Percentiles rank a stretch among this genome's conserved stretches.
Conservation (phyloP, 2,329 filamentous ascomycete species). For the Alternaria metachromatica region DNA sequence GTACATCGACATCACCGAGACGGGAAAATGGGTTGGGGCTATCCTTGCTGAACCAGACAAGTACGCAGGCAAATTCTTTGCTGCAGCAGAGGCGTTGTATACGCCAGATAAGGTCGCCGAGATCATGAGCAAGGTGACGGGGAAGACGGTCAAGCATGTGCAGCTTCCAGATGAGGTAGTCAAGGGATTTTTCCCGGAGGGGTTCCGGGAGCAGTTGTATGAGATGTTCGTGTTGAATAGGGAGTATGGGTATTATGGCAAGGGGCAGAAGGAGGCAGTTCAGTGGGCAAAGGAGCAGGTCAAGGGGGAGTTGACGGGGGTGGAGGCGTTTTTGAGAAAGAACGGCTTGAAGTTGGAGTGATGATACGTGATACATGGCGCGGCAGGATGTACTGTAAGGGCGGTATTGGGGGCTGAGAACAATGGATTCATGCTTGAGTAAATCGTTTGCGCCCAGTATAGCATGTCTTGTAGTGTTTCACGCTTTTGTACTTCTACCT, state of each 20-base stretch:
- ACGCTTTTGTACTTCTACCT: background rate
- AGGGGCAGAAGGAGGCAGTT: conserved; percentile 29
- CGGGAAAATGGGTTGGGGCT: conserved; percentile 53
- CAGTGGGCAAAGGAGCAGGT: conserved; percentile 35
- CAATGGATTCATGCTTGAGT: background rate
- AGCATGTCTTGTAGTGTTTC: background rate
- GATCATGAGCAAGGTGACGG: conserved; percentile 50
- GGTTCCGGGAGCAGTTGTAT: conserved; percentile 23
- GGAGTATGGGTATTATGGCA: conserved; percentile 43
- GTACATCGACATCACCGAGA: conserved; percentile 56
- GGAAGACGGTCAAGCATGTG: conserved; percentile 43
- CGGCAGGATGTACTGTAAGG: background rate
- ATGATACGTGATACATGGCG: background rate
- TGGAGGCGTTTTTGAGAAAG: conserved; percentile 39
- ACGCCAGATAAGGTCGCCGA: conserved; percentile 51
- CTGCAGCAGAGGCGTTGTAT: conserved; percentile 52
- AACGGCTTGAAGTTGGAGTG: conserved; percentile 29
- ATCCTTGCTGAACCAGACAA: conserved; percentile 54
- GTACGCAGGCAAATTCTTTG: conserved; percentile 54
- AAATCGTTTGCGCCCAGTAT: background rate
- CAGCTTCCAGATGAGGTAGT: conserved; percentile 37
- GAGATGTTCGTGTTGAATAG: conserved; percentile 36
- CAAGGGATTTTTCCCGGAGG: conserved; percentile 31
- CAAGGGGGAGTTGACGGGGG: conserved; percentile 28
- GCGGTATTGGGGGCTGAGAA: background rate